phyloP scores from a whole-genome alignment of 2,329 filamentous ascomycete species.

The Fusarium sp. region DNA sequence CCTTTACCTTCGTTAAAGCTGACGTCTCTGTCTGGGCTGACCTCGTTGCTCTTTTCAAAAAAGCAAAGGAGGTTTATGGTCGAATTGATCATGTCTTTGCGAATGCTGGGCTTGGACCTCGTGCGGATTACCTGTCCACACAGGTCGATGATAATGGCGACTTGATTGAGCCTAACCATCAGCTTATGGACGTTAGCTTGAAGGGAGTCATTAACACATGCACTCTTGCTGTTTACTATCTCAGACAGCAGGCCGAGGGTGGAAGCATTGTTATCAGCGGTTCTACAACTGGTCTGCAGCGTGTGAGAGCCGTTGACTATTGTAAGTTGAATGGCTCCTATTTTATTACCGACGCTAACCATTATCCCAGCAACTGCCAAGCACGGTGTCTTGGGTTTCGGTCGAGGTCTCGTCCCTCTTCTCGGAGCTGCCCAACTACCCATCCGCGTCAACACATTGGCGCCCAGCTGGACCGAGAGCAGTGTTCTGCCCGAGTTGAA shows the following conservation, averaged over 20 bases:
- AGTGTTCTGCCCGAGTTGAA: conserved; percentile 58
- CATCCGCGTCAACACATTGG: conserved; percentile 67
- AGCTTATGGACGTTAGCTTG: conserved; percentile 63
- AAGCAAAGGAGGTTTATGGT: conserved; percentile 70
- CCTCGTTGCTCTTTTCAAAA: conserved; percentile 64
- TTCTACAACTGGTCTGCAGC: conserved; percentile 64
- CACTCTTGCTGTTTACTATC: conserved; percentile 61
- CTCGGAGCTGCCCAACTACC: conserved; percentile 55
- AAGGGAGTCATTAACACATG: conserved; percentile 63
- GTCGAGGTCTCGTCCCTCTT: conserved; percentile 59
- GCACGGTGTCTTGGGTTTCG: conserved; percentile 66
- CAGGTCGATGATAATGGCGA: conserved; percentile 64
- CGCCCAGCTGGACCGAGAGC: conserved; percentile 67
- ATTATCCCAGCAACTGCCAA: conserved; percentile 60
- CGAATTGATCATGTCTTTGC: conserved; percentile 83
- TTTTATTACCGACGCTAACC: conserved; percentile 9
- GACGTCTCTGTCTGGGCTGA: conserved; percentile 65
- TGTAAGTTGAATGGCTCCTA: conserved; percentile 45
- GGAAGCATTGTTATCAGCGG: conserved; percentile 67
- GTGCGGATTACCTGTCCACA: conserved; percentile 59
- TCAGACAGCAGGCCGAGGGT: conserved; percentile 60
- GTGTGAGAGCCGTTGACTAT: conserved; percentile 65
- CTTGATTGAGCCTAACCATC: conserved; percentile 58
- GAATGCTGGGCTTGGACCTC: conserved; percentile 67
- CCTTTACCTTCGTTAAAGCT: conserved; percentile 55